These are phyloP conservation scores for Solanum pennellii DNA, from an alignment of 257 asterid species.

Conservation along the genomic window DNA sequence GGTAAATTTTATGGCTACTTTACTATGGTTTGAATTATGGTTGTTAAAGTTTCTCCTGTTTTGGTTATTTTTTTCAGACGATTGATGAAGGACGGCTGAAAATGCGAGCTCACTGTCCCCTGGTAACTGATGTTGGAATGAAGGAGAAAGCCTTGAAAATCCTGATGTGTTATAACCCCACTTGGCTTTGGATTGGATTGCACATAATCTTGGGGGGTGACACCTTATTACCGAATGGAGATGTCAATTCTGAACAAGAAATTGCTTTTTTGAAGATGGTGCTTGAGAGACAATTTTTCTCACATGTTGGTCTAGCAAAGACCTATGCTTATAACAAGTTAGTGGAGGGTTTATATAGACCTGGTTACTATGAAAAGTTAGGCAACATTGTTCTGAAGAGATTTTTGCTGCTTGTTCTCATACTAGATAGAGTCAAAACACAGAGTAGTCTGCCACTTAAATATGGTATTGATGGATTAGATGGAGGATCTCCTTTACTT, in stretches of 20 bases:
- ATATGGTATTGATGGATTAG: conserved; percentile 92
- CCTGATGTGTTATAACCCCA: conserved; percentile 72
- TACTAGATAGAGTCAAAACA: conserved; percentile 71
- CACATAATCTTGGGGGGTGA: conserved; percentile 82
- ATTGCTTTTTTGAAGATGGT: conserved; percentile 70
- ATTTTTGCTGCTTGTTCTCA: conserved; percentile 70
- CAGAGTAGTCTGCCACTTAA: conserved; percentile 79
- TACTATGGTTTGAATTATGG: neutral
- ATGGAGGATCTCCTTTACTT: conserved; percentile 90
- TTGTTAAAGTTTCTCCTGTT: neutral
- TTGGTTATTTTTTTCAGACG: conserved; percentile 33
- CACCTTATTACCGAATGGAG: conserved; percentile 53
- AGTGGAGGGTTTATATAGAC: conserved; percentile 95
- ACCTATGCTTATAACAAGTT: conserved; percentile 74
- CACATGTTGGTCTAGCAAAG: conserved; percentile 73
- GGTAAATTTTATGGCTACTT: neutral
- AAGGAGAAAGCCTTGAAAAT: conserved; percentile 69
- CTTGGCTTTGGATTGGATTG: conserved; percentile 86
- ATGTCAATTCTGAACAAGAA: conserved; percentile 69
- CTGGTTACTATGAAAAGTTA: conserved; percentile 88
- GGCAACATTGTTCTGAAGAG: conserved; percentile 89
- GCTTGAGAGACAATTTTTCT: conserved; percentile 71
- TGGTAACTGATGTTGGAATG: conserved; percentile 90
- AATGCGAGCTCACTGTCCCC: conserved; percentile 84
- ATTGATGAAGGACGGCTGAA: conserved; percentile 85